These are phyloP conservation scores for Candida ovalis DNA, from an alignment of 805 yeast species.

Conservation along the genomic window DNA sequence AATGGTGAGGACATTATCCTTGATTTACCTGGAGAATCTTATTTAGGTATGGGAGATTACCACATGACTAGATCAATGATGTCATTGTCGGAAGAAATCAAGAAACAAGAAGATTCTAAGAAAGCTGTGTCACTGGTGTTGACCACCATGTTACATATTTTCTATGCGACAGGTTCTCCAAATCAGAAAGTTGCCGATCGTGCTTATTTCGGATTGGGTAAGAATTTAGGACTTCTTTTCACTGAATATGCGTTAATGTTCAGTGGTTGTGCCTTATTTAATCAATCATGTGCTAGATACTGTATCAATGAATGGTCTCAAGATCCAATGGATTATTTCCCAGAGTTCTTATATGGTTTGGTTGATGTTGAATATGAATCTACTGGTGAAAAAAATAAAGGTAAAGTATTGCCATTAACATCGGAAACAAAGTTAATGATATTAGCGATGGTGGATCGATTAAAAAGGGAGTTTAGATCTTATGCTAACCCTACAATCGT, in stretches of 20 bases:
- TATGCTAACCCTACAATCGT: conserved; percentile 11
- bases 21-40: conserved; percentile 12
- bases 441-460: conserved; percentile 11
- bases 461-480: conserved; percentile 23
- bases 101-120: conserved; percentile 11
- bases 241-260: conserved; percentile 13
- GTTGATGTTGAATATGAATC: conserved; percentile 12
- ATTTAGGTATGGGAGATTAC: conserved; percentile 19
- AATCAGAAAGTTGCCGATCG: conserved; percentile 13
- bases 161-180: conserved; percentile 20
- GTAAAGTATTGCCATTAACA: conserved; percentile 6
- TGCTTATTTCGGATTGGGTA: conserved; percentile 19
- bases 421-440: conserved; percentile 8
- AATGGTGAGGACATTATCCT: conserved; percentile 19
- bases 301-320: conserved; percentile 20
- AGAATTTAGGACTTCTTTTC: conserved; percentile 16
- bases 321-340: conserved; percentile 16
- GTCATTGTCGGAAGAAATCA: conserved; percentile 17
- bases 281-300: conserved; percentile 21
- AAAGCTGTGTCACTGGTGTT: conserved; percentile 16
- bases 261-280: conserved; percentile 10
- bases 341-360: conserved; percentile 22
- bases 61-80: conserved; percentile 21
- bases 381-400: conserved; percentile 4
- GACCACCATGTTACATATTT: conserved; percentile 19